Conservation (phyloP, 352 stramenopile genomes). For the Pythium insidiosum region DNA sequence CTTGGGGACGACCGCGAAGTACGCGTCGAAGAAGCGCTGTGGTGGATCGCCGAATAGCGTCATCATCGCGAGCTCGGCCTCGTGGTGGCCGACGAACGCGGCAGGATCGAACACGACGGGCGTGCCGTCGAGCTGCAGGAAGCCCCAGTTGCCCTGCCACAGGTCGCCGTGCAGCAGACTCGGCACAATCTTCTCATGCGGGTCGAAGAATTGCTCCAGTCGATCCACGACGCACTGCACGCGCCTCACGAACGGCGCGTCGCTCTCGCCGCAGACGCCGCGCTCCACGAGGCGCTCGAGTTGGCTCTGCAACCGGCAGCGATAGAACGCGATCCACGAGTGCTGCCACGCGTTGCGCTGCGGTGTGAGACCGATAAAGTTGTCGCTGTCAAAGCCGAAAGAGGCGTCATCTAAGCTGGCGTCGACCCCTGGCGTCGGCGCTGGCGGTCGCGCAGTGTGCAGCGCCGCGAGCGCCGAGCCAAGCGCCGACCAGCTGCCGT, state of each 20-base stretch:
- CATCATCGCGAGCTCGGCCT: conserved; percentile 36
- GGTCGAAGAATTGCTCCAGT: conserved; percentile 5
- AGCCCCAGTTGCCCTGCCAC: conserved; percentile 83
- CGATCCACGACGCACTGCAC: conserved; percentile 1
- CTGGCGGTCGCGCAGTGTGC: not conserved
- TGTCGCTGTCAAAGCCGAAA: conserved; percentile 12
- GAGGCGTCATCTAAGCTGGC: no score
- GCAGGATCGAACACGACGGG: conserved; percentile 81
- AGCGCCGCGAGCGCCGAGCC: conserved; percentile 4
- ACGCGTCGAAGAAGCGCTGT: conserved; percentile 16
- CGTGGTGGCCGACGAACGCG: conserved; percentile 46
- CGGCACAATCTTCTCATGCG: conserved; percentile 3
- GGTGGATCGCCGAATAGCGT: conserved; percentile 30
- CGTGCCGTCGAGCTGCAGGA: conserved; percentile 7
- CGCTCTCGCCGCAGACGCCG: not conserved
- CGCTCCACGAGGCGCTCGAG: not conserved
- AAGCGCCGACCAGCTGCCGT: conserved; percentile 2
- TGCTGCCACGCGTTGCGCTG: conserved; percentile 5
- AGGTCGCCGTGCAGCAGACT: conserved; percentile 72
- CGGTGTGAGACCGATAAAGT: conserved; percentile 7
- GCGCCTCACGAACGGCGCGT: not conserved
- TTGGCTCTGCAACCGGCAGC: conserved; percentile 2
- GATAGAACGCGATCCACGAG: conserved; percentile 10
- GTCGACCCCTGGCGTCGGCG: not conserved
- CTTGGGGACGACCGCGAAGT: conserved; percentile 22